Evolutionary conservation across 176 grass and related monocot genomes (phyloP).

Genomic region (Typha latifolia): DNA sequence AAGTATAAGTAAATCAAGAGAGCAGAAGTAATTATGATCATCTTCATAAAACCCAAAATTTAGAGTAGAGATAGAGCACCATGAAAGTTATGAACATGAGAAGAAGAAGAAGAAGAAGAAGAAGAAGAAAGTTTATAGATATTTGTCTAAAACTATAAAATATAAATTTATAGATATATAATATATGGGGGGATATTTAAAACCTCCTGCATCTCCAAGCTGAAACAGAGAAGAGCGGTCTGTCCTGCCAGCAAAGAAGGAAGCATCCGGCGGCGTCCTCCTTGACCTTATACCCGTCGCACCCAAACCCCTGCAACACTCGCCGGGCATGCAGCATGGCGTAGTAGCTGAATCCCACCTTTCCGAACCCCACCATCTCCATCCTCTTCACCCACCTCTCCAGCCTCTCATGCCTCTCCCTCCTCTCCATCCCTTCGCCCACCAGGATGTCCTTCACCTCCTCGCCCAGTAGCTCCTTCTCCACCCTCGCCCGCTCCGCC

Average conservation of each 20-base stretch:
- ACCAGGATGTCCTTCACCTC: conserved; percentile 83
- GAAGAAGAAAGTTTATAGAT: too few species aligned
- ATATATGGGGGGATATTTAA: not conserved
- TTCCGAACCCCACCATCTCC: conserved; percentile 40
- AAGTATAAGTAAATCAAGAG: too few species aligned
- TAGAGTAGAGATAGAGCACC: too few species aligned
- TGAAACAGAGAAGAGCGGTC: conserved; percentile 76
- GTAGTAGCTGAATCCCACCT: conserved; percentile 57
- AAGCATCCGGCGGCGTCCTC: too few species aligned
- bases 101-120: too few species aligned
- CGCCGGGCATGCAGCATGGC: conserved; percentile 57
- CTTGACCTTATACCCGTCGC: conserved; percentile 65
- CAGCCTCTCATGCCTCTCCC: conserved; percentile 68
- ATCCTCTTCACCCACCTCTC: conserved; percentile 57
- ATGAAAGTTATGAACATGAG: too few species aligned
- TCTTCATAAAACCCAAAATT: too few species aligned
- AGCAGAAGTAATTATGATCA: too few species aligned
- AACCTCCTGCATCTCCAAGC: conserved; percentile 68
- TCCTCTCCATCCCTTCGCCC: conserved; percentile 58
- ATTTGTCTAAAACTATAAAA: too few species aligned
- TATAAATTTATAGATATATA: too few species aligned
- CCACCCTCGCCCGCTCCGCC: conserved; percentile 67
- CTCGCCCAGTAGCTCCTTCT: conserved; percentile 66
- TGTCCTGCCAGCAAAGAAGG: conserved; percentile 88
- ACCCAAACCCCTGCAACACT: conserved; percentile 48